These are phyloP conservation scores for Effrenium voratum DNA, from an alignment of 73 alveolate species.

Conservation along the genomic window DNA sequence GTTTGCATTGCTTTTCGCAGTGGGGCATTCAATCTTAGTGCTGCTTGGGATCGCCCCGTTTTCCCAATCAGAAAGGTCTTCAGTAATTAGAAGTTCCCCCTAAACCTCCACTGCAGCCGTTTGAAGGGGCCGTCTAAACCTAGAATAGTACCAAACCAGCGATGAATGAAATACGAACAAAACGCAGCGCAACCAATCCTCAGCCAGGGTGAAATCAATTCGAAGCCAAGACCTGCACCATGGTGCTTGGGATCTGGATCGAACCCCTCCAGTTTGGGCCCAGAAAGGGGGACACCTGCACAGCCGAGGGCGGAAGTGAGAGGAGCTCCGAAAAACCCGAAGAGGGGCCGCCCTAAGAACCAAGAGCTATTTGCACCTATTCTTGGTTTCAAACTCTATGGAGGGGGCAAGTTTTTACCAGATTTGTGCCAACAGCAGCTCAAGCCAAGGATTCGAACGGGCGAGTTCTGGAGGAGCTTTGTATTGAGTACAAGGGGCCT, in stretches of 20 bases:
- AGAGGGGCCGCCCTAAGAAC: neutral
- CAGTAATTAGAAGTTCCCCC: too few species aligned
- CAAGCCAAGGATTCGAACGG: constrained; percentile 8
- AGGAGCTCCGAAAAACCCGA: neutral
- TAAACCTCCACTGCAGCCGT: too few species aligned
- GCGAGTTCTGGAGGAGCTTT: neutral
- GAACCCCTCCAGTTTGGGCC: neutral
- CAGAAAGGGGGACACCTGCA: neutral
- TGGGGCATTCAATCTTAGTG: too few species aligned
- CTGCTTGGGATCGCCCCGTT: too few species aligned
- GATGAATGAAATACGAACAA: too few species aligned
- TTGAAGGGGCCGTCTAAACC: too few species aligned
- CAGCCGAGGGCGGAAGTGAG: neutral
- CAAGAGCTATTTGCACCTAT: neutral
- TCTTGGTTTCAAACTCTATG: neutral
- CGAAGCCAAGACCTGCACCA: too few species aligned
- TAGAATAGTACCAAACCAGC: too few species aligned
- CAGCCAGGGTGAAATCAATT: too few species aligned
- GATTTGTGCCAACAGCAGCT: too few species aligned
- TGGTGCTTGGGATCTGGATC: neutral
- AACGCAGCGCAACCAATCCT: too few species aligned
- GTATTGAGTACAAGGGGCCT: constrained; percentile 43
- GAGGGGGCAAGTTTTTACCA: constrained; percentile 1
- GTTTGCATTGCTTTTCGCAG: neutral
- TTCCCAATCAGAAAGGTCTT: too few species aligned